Evolutionary conservation across 352 stramenopile species (phyloP), one percentile per base, ranked within the genome.

Genomic region (Peronospora tabacina): DNA sequence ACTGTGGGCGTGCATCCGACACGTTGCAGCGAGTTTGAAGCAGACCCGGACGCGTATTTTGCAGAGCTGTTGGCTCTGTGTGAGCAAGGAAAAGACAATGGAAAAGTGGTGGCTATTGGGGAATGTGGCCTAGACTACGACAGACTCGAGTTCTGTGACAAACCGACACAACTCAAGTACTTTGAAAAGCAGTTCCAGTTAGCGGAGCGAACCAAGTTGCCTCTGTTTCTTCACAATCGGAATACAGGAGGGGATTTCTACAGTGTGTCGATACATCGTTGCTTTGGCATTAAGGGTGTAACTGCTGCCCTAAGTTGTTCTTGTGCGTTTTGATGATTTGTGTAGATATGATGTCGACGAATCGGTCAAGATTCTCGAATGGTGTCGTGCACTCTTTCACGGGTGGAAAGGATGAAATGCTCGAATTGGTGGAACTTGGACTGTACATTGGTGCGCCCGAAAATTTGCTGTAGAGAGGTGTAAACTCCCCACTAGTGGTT

Each of bases 61-160:
- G 53, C 51, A 8, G 55, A 75, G 20, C 67, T 94, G 8, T 26
- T 82, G 32, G 61, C 72, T 15, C 15, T 87, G 16, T 84, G 72
- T 48, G 55, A 82, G 22, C 63, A 85, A 32, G 80, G 82, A 24
- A 64, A 67, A 49, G 16, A 53, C 19, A 70, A 83, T 26, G 75
- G 65, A 17, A 78, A 65, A 43, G 81, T 98, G 11, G 86, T 96
- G 30, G 96, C 96, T 15, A 86, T 98, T 49, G 95, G 96, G 26
- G 96, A 99, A 72, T 98, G 90, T 54, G 96, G 95, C 35, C 68
- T 98, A 34, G 95, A 99, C 72, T 98, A 98, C 66, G 96, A 98
- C 67, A 78, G 96, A 15, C 72, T 98, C 17, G 72, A 98, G 56
- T 99, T 98, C 55, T 97, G 85, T 70, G 61, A 78, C 20, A 96